Evolutionary conservation across 306 rosid species (phyloP).

Genomic region (Trifolium pratense): DNA sequence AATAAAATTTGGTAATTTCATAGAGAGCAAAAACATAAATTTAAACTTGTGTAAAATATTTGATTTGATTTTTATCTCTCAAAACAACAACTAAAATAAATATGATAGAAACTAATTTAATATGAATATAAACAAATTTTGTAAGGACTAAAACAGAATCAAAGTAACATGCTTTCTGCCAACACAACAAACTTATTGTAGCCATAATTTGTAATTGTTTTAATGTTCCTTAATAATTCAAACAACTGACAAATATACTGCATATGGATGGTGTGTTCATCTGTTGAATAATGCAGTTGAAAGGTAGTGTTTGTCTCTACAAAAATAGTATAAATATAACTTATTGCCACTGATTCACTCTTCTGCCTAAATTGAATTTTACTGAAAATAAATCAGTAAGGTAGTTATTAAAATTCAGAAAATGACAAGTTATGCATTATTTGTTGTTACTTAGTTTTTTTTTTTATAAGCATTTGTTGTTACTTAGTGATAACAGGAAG

Average conservation of each 20-base stretch:
- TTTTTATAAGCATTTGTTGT: too few species aligned
- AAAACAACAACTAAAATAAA: too few species aligned
- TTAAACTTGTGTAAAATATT: too few species aligned
- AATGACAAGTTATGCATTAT: not conserved
- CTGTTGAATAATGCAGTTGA: constrained; percentile 38
- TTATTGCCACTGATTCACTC: not conserved
- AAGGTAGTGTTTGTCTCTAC: constrained; percentile 24
- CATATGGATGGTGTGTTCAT: constrained; percentile 18
- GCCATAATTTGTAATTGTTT: constrained; percentile 16
- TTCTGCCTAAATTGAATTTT: not conserved
- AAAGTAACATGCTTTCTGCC: constrained; percentile 6
- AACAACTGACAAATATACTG: constrained; percentile 19
- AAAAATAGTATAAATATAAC: constrained; percentile 9
- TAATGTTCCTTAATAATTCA: constrained; percentile 11
- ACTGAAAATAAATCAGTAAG: constrained; percentile 16
- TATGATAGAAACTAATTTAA: not conserved
- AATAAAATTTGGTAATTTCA: too few species aligned
- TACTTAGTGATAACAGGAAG: constrained; percentile 19
- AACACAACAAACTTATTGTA: constrained; percentile 14
- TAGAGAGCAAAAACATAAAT: too few species aligned
- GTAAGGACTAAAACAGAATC: not conserved
- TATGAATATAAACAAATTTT: too few species aligned
- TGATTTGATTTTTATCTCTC: too few species aligned
- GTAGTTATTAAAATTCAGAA: constrained; percentile 27
- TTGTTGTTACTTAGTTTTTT: too few species aligned